Evolutionary conservation across 2,329 filamentous ascomycete species (phyloP), one percentile per base, ranked within the genome.

Genomic region (Pezicula carpinea): DNA sequence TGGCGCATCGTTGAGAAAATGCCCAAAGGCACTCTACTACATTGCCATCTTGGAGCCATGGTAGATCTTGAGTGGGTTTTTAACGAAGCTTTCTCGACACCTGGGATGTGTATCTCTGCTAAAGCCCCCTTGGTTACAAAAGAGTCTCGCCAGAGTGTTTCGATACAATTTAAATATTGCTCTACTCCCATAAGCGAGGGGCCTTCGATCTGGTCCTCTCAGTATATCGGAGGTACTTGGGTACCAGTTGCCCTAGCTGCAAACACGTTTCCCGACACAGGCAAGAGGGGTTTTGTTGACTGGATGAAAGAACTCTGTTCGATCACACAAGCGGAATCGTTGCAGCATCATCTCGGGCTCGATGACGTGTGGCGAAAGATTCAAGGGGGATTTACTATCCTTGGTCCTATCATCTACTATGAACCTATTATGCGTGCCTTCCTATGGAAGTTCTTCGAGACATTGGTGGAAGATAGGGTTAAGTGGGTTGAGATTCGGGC

Each of bases 1-100:
- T 97, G 89, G 89, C 77, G 82, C 54, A 93, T 96, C 57, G 78
- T 96, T 14, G 79, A 83, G 49, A 78, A 73, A 53, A 89, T 97
- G 87, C 92, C 92, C 21, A 97, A 97, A 66, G 93, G 92, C 10
- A 77, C 84, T 7, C 72, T 95, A 23, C 69, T 95, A 50, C 91
- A 97, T 69, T 89, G 89, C 36, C 91, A 97, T 66, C 72, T 95
- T 62, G 88, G 95, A 65, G 89, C 91, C 58, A 95, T 95, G 83
- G 86, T 95, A 42, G 87, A 96, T 64, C 81, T 90, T 54, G 85
- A 89, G 62, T 95, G 82, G 70, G 69, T 96, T 6, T 76, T 95
- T 34, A 77, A 83, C 6, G 75, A 85, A 57, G 79, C 88, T 2
- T 74, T 97, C 53, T 71, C 73, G 11, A 85, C 82, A 0, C 80